Evolutionary conservation across 2,329 filamentous ascomycete species (phyloP), one percentile per base, ranked within the genome.

Genomic region (Claviceps sorghi): DNA sequence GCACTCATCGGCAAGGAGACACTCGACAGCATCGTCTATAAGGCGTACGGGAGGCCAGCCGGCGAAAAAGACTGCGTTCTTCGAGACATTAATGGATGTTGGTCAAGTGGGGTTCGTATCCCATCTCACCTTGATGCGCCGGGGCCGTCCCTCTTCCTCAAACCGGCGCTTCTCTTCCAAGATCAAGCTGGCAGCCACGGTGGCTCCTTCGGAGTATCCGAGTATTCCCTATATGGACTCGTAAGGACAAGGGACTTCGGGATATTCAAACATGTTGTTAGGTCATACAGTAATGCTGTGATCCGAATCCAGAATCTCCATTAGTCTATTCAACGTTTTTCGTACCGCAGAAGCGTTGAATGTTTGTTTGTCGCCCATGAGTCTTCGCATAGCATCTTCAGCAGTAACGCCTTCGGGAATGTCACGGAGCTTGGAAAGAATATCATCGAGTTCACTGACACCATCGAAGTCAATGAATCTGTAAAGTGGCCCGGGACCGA

Each of bases 171-270:
- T 63, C 58, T 77, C 74, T 48, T 76, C 70, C 13, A 78, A 61
- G 7, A 78, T 62, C 11, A 76, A 60, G 1, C 72, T 76, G 0
- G 71, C 71, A 1, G 76, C 77, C 34, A 79, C 70, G 0, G 72
- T 73, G 1, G 77, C 76, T 6, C 77, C 77, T 60, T 80, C 77
- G 0, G 75, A 79, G 58, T 80, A 80, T 2, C 77, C 77, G 36
- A 80, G 68, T 48, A 80, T 72, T 7, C 73, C 77, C 54, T 60
- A 41, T 15, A 11, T 7, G 11, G 15, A 19, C 6, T 22, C 15
- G 38, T 30, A 2, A 43, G 29, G 11, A 11, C 4, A 3, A 13
- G 0, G 17, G 21, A 2, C 15, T 42, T 8, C n/a, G 15, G 36
- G 10, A 47, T 1, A 15, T 11, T 7, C 9, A 32, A 41, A 26